Evolutionary conservation across 305 asterid species (phyloP).

Genomic region (Euphrasia arctica): DNA sequence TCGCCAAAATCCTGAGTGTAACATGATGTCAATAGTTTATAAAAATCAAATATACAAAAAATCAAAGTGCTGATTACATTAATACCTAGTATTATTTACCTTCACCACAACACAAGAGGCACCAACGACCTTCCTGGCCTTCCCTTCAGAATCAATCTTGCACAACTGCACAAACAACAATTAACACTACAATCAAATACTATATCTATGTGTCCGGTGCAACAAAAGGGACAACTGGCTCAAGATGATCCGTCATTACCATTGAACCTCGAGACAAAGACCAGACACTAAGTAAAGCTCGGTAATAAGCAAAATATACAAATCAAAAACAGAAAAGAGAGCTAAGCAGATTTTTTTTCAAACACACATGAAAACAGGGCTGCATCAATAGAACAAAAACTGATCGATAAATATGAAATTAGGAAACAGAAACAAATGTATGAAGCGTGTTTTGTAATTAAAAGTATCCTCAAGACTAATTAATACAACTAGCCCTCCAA

Average conservation of each 20-base stretch:
- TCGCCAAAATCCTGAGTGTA: conserved; percentile 63
- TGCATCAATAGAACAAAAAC: no score
- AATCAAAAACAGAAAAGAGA: not conserved
- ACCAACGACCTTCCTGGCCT: conserved; percentile 86
- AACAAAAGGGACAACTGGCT: conserved; percentile 45
- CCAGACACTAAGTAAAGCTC: no score
- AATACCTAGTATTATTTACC: conserved; percentile 31
- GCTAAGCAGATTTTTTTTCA: no score
- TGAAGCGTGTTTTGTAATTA: not conserved
- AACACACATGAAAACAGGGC: no score
- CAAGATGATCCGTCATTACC: conserved; percentile 61
- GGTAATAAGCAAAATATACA: not conserved
- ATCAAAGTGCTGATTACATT: not conserved
- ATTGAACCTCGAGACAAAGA: conserved; percentile 27
- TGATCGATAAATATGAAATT: no score
- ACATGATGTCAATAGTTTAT: not conserved
- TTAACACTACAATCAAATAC: conserved; percentile 48
- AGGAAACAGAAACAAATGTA: not conserved
- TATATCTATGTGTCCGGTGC: conserved; percentile 21
- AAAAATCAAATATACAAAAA: not conserved
- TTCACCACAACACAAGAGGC: conserved; percentile 81
- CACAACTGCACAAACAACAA: conserved; percentile 49
- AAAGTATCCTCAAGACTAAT: not conserved
- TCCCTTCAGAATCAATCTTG: conserved; percentile 90
- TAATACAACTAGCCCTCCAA: not conserved